A percentile compares a stretch with the other conserved stretches of the same genome.
phyloP scores from a whole-genome alignment of 116 monocot species.

The Iris pallida region DNA sequence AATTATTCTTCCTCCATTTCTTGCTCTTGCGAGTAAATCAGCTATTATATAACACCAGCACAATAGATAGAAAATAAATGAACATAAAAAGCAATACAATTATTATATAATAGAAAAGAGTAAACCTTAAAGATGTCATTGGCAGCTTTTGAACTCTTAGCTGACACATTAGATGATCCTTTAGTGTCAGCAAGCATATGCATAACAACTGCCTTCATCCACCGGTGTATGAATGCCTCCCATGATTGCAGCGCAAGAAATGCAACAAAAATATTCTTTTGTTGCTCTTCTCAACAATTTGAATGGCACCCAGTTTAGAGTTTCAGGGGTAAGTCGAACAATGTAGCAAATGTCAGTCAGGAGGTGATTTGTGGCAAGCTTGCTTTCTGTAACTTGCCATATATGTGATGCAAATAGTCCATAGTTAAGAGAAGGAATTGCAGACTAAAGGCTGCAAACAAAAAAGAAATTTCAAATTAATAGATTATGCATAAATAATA shows the following conservation, averaged over 20 bases:
- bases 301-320: neutral
- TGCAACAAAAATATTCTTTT: constrained; percentile 64
- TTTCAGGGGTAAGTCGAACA: neutral
- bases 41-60: too few relatives aligned
- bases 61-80: neutral
- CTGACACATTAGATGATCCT: constrained; percentile 26
- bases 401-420: constrained; percentile 89
- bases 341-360: neutral
- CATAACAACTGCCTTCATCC: constrained; percentile 47
- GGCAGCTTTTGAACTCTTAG: constrained; percentile 39
- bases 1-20: too few relatives aligned
- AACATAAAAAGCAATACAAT: neutral
- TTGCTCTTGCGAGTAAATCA: too few relatives aligned
- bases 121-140: constrained; percentile 63
- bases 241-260: constrained; percentile 82
- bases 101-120: constrained; percentile 1
- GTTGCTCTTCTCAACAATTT: too few relatives aligned
- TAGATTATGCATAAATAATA: neutral
- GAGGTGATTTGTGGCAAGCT: neutral
- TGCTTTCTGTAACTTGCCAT: constrained; percentile 66
- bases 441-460: constrained; percentile 65
- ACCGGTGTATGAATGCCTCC: constrained; percentile 58
- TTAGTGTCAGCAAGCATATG: constrained; percentile 28
- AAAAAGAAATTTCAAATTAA: neutral
- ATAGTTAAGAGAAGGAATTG: constrained; percentile 87